Conservation (phyloP, 2,329 filamentous ascomycete species). For the Alternaria novae-zelandiae region DNA sequence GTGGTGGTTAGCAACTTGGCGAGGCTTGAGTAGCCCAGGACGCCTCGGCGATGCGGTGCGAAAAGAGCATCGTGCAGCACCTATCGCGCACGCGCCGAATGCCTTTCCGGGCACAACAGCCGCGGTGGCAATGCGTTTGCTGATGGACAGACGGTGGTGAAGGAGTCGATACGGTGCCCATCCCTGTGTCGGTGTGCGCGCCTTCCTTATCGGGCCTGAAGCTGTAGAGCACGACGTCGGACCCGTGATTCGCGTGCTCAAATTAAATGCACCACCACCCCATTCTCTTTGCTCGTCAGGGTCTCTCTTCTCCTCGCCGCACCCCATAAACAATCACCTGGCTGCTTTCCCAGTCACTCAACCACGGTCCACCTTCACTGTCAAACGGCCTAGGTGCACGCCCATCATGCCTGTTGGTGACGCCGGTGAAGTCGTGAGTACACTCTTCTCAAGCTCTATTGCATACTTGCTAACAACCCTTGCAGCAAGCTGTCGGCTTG, state of each 20-base stretch:
- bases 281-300: constrained; percentile 10
- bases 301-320: constrained; percentile 23
- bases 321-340: constrained; percentile 6
- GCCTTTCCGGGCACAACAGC: constrained; percentile 16
- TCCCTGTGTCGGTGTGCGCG: constrained; percentile 12
- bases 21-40: constrained; percentile 13
- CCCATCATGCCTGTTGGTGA: constrained; percentile 38
- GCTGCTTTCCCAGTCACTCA: constrained; percentile 8
- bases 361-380: not conserved
- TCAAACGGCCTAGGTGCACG: constrained; percentile 3
- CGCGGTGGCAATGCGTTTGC: constrained; percentile 26
- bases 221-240: constrained; percentile 10
- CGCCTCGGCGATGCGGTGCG: constrained; percentile 19
- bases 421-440: constrained; percentile 33
- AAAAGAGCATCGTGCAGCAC: constrained; percentile 15
- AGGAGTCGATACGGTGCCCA: constrained; percentile 4
- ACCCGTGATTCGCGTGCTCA: constrained; percentile 10
- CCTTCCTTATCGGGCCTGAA: constrained; percentile 19
- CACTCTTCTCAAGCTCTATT: not conserved
- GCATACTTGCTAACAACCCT: constrained; percentile 11
- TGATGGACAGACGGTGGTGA: constrained; percentile 11
- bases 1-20: constrained; percentile 19
- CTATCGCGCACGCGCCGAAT: constrained; percentile 6
- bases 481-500: constrained; percentile 36
- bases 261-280: constrained; percentile 16